Evolutionary conservation across 352 stramenopile species (phyloP).

Genomic region (Peronosclerospora sorghi): DNA sequence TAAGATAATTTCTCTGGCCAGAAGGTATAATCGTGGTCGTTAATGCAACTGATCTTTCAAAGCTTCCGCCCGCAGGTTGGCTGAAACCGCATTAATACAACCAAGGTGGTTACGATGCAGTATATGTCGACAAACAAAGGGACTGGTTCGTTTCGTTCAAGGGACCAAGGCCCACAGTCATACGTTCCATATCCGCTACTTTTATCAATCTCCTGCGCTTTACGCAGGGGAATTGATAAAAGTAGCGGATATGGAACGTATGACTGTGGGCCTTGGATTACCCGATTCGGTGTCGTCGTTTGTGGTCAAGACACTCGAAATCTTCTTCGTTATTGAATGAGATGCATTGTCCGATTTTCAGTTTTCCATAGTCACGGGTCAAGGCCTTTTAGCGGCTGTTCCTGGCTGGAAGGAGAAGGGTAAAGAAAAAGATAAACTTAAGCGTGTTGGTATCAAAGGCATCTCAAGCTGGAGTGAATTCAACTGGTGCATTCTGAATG

Average conservation of each 20-base stretch:
- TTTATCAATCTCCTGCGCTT: too few species aligned
- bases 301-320: conserved; percentile 3
- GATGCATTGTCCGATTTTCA: not conserved
- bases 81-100: not conserved
- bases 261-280: not conserved
- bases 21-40: not conserved
- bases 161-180: not conserved
- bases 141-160: conserved; percentile 8
- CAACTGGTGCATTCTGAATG: too few species aligned
- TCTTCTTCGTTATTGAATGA: conserved; percentile 5
- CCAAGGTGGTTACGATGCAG: conserved; percentile 9
- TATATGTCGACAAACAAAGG: conserved; percentile 3
- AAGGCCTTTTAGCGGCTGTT: not conserved
- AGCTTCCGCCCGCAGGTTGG: not conserved
- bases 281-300: not conserved
- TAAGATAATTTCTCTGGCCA: conserved; percentile 1
- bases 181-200: conserved; percentile 2
- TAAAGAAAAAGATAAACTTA: not conserved
- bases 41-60: not conserved
- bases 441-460: not conserved
- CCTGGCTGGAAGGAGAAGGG: not conserved
- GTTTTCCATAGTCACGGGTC: not conserved
- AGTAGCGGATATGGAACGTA: conserved; percentile 2
- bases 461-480: too few species aligned
- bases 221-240: too few species aligned